A percentile compares a stretch with the other conserved stretches of the same genome.
phyloP scores from a whole-genome alignment of 2,329 filamentous ascomycete genomes.

The Zopfia rhizophila region DNA sequence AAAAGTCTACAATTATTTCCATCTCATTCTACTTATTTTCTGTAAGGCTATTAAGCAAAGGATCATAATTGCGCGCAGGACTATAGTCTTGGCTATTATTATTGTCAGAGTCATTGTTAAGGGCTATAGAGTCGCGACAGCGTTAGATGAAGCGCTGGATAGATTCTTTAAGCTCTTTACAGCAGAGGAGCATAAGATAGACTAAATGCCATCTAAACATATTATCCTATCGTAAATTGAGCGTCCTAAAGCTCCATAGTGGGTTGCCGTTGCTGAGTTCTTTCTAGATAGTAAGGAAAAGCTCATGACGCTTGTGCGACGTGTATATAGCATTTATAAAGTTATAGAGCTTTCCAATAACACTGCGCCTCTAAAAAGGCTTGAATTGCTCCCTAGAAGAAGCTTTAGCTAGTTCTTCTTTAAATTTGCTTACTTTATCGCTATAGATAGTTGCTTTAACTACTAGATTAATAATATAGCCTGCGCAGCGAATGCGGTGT shows the following conservation, averaged over 20 bases:
- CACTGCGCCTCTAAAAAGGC: background rate
- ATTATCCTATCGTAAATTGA: conserved; percentile 7
- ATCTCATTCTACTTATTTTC: conserved; percentile 14
- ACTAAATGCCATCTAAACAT: conserved; percentile 16
- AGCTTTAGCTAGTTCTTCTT: conserved; percentile 1
- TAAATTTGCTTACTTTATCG: no score
- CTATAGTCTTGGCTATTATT: no score
- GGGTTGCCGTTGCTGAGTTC: no score
- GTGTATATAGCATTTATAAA: conserved; percentile 2
- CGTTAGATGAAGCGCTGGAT: conserved; percentile 6
- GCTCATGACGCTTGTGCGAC: no score
- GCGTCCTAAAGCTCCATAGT: background rate
- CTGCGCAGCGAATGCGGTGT: conserved; percentile 3
- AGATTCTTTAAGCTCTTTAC: conserved; percentile 13
- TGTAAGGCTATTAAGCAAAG: conserved; percentile 6
- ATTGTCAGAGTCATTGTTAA: no score
- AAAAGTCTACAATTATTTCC: conserved; percentile 10
- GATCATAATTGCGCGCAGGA: no score
- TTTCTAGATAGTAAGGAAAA: no score
- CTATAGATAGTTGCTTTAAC: conserved; percentile 2
- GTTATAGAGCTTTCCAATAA: conserved; percentile 6
- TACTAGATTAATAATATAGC: no score
- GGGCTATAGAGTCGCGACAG: background rate
- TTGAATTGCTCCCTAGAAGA: background rate
- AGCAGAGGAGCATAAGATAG: conserved; percentile 18